Evolutionary conservation across 2,329 filamentous ascomycete genomes (phyloP), one percentile per base, ranked within the genome.

Genomic region (Pyrenophora teres): DNA sequence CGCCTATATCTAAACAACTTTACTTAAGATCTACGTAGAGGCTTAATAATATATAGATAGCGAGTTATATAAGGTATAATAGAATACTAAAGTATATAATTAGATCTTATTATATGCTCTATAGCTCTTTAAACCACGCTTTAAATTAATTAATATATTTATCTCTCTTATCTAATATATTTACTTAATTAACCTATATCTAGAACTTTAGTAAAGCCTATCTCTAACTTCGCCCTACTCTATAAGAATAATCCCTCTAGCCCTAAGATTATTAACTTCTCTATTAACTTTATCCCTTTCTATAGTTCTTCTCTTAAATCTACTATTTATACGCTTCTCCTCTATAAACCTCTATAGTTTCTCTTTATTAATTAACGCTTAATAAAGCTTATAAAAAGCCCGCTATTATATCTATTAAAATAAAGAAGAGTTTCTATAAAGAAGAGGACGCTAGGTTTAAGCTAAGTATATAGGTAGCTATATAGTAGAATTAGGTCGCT

Each of bases 171-270:
- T 21, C 21, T 15, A n/a, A 30, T 30, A 41, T 41, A 41, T 41
- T 10, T 41, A 1, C 39, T 41, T n/a, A 16, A 30, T 27, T 27
- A 41, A 30, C 39, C 21, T 25, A 10, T 41, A 2, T 30, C 12
- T 16, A 41, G 39, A 41, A 41, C 39, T 30, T 41, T n/a, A 30
- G 39, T 21, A 41, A 41, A 27, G 39, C 39, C 39, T n/a, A 41
- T 41, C 12, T 21, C 39, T 41, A 19, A 41, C 39, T 41, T 41
- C 12, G 23, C 23, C 23, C 23, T 6, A 6, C 23, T 25, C 6
- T 25, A 25, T 6, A 25, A 25, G 8, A 6, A 25, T 2, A 25
- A 25, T 25, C 6, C 8, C 6, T 25, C 23, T 7, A 6, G 8
- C 23, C 8, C 23, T 25, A 25, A 25, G 6, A 25, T 25, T 7